Conservation (phyloP, 306 rosid genomes). For the Bauhinia variegata region DNA sequence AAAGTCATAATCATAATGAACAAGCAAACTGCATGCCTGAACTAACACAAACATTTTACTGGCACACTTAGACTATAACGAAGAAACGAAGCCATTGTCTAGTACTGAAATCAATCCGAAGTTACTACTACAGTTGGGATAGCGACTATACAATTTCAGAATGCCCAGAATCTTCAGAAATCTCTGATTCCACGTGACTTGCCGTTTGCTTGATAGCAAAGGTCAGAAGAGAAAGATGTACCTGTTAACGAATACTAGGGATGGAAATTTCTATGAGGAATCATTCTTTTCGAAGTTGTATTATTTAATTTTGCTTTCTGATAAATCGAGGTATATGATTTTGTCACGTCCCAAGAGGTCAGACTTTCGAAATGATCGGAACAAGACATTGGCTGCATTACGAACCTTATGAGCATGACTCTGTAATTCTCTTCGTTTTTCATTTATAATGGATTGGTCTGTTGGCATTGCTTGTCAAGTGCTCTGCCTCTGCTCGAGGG, state of each 20-base stretch:
- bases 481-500: no score
- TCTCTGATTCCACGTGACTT: no score
- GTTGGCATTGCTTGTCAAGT: no score
- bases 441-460: no score
- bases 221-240: constrained; percentile 9
- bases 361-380: constrained; percentile 32
- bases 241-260: not conserved
- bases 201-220: not conserved
- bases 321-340: constrained; percentile 25
- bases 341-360: constrained; percentile 41
- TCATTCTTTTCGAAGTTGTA: constrained; percentile 23
- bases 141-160: not conserved
- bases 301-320: constrained; percentile 32
- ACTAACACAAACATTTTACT: no score
- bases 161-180: not conserved
- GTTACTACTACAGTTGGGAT: not conserved
- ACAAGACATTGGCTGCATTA: no score
- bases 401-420: no score
- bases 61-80: no score
- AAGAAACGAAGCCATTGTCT: not conserved
- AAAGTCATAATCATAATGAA: no score
- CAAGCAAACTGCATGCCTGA: no score
- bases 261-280: constrained; percentile 1
- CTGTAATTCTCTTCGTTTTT: no score
- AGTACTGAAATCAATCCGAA: not conserved